A percentile compares a stretch with the other conserved stretches of the same genome.
Conservation (phyloP, 371 early-diverging fungal species). For the Haplosporangium sp. region DNA sequence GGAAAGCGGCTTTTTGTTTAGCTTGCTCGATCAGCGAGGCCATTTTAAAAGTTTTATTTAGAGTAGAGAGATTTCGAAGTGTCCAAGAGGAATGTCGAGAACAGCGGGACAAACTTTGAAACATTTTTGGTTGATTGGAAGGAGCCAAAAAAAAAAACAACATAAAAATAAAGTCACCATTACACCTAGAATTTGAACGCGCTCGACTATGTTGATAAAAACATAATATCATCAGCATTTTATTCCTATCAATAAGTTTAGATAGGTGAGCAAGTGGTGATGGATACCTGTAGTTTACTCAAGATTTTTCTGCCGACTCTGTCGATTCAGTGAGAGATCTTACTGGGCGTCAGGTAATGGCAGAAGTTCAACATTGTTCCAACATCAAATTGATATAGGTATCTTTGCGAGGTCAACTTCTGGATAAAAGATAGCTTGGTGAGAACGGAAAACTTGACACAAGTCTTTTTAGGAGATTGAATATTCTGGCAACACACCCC, state of each 20-base stretch:
- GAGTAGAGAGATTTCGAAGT: background rate
- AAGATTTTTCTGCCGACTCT: conserved; percentile 52
- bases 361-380: conserved; percentile 62
- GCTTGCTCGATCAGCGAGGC: conserved; percentile 66
- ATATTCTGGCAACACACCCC: background rate
- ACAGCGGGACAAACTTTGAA: background rate
- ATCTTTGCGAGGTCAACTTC: conserved; percentile 43
- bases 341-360: conserved; percentile 63
- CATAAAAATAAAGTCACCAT: background rate
- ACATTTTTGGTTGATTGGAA: background rate
- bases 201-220: no score
- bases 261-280: no score
- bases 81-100: background rate
- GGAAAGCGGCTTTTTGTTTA: conserved; percentile 82
- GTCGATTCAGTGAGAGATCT: conserved; percentile 57
- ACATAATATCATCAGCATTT: conserved; percentile 9
- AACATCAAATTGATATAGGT: conserved; percentile 56
- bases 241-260: conserved; percentile 27
- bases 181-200: no score
- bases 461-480: conserved; percentile 22
- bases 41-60: conserved; percentile 4
- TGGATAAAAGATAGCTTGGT: conserved; percentile 31
- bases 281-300: no score
- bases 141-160: background rate
- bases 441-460: conserved; percentile 11